These are phyloP conservation scores for Liriodendron chinense DNA, from an alignment of 164 flowering plant genomes.

Conservation along the genomic window DNA sequence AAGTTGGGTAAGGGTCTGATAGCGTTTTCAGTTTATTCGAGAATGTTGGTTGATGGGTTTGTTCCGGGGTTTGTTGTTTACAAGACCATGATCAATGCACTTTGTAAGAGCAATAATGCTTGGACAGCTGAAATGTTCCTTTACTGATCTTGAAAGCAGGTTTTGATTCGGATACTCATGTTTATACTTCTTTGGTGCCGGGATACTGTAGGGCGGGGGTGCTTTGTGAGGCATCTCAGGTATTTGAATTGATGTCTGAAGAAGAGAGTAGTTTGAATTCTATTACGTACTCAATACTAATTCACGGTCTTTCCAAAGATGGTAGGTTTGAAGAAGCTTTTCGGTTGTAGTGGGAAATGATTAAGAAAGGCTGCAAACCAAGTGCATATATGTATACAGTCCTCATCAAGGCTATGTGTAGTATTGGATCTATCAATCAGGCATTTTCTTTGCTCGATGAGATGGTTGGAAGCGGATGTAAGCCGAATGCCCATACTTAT, in stretches of 20 bases:
- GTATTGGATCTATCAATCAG: slow-evolving; percentile 15
- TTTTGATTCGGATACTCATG: slow-evolving; percentile 28
- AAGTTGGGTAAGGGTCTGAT: slow-evolving; percentile 24
- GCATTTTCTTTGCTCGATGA: slow-evolving; percentile 30
- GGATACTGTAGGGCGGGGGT: slow-evolving; percentile 21
- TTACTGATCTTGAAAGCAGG: slow-evolving; percentile 25
- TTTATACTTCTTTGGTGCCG: slow-evolving; percentile 30
- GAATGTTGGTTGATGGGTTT: slow-evolving; percentile 33
- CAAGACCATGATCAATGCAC: slow-evolving; percentile 27
- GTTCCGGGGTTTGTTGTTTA: slow-evolving; percentile 24
- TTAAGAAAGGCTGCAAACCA: slow-evolving; percentile 27
- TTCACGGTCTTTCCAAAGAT: slow-evolving; percentile 28
- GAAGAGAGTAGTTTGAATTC: slow-evolving; percentile 23
- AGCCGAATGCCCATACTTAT: slow-evolving; percentile 31
- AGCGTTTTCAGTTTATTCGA: slow-evolving; percentile 22
- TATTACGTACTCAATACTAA: slow-evolving; percentile 26
- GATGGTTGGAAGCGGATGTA: slow-evolving; percentile 23
- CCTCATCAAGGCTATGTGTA: slow-evolving; percentile 29
- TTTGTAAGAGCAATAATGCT: slow-evolving; percentile 30
- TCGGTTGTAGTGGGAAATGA: slow-evolving; percentile 25
- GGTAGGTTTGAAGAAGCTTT: slow-evolving; percentile 29
- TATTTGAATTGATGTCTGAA: slow-evolving; percentile 26
- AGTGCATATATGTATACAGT: slow-evolving; percentile 33
- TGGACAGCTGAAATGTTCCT: slow-evolving; percentile 32
- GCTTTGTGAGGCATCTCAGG: slow-evolving; percentile 21